Percentiles rank a stretch among this genome's conserved stretches.
Evolutionary conservation across 2,329 filamentous ascomycete species (phyloP).

Genomic region (Geosmithia flava): DNA sequence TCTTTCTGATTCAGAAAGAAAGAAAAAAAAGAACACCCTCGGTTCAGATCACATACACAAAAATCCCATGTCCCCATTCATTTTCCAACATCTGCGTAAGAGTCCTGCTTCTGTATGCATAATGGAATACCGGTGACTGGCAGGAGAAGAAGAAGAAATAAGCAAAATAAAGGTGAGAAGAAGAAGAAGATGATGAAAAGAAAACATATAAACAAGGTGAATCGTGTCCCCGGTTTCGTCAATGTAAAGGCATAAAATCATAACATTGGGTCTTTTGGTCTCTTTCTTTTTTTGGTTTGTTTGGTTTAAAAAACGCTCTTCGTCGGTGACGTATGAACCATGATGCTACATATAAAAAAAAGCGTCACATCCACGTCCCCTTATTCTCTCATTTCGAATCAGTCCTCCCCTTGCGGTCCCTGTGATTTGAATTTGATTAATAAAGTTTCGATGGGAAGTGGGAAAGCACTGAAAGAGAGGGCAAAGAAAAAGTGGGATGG

Average conservation of each 20-base stretch:
- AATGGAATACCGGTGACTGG: background rate
- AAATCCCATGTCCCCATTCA: too few relatives aligned
- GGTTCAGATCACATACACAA: too few relatives aligned
- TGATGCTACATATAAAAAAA: background rate
- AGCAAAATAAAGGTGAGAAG: background rate
- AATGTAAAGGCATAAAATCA: background rate
- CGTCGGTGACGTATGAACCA: background rate
- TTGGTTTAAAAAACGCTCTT: background rate
- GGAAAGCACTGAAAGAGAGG: background rate
- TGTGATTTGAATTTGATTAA: background rate
- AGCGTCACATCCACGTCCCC: background rate
- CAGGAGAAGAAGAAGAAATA: background rate
- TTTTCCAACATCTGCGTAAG: too few relatives aligned
- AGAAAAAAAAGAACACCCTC: too few relatives aligned
- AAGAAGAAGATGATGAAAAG: background rate
- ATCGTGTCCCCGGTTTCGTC: background rate
- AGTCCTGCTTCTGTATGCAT: too few relatives aligned
- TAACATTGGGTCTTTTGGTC: background rate
- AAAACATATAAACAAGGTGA: background rate
- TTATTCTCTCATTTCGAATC: background rate
- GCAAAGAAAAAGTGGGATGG: background rate
- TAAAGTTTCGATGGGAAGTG: too few relatives aligned
- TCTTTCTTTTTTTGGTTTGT: background rate
- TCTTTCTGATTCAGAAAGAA: too few relatives aligned
- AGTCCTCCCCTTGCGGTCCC: constrained; percentile 3